Conservation (phyloP, 495 filamentous ascomycete species). For the Penicillium ochrochloron region DNA sequence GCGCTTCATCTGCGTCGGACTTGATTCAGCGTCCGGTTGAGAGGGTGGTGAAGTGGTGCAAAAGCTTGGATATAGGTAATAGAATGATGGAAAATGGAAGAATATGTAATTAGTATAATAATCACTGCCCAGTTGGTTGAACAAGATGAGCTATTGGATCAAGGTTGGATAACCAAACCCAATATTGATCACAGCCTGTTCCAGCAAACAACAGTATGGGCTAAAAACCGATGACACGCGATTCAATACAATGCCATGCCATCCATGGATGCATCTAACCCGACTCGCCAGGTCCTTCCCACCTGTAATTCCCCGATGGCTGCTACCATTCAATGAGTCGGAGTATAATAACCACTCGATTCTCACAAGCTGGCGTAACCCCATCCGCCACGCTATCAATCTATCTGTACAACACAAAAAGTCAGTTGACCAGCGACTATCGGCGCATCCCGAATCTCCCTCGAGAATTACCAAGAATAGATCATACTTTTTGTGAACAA, state of each 20-base stretch:
- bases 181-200: no score
- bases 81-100: no score
- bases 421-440: neutral
- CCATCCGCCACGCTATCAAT: neutral
- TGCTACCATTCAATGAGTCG: neutral
- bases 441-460: neutral
- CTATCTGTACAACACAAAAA: neutral
- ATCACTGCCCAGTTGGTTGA: no score
- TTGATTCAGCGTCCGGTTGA: slow-evolving; percentile 5
- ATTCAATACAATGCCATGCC: neutral
- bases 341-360: neutral
- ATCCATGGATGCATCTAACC: neutral
- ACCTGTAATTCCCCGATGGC: neutral
- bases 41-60: neutral
- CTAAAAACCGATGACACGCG: no score
- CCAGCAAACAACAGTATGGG: no score
- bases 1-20: slow-evolving; percentile 40
- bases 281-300: neutral
- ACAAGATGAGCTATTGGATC: no score
- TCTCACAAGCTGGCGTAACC: neutral
- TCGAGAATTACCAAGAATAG: neutral
- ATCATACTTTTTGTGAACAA: neutral
- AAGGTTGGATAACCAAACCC: no score
- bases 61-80: neutral
- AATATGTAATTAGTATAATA: neutral